Evolutionary conservation across 75 land plant species (phyloP), one percentile per base, ranked within the genome.

Genomic region (Sequoiadendron giganteum): DNA sequence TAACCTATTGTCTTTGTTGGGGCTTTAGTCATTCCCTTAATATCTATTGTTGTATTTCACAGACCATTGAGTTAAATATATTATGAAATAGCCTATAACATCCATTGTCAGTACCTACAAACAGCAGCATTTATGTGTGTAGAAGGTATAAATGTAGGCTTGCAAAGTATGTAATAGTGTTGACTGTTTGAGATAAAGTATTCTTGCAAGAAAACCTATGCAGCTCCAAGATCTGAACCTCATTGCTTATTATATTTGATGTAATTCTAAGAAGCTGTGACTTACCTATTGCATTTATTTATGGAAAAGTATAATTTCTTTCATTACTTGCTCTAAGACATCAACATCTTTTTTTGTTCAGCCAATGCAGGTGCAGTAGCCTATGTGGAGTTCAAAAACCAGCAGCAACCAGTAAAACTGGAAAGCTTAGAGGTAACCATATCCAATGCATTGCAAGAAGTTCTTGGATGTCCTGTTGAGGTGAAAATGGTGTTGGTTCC

Each of bases 381-480:
- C 34, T 86, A 90, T 36, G 39, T 90, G 82, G 90, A 90, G 79
- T 83, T 90, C 40, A 72, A 10, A 28, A 39, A 65, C 58, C 45
- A 85, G 30, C 85, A 89, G 21, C 78, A 72, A 58, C 61, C 68
- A 19, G 28, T 54, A 43, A 70, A 68, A 28, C 70, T 90, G 10
- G 89, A 90, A 79, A 82, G 72, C n/a, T 68, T 85, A 42, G 21
- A 85, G 79, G 34, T 78, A 34, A 88, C 86, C 86, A 90, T 90
- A 34, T 84, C 89, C 48, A 89, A 88, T 89, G 90, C 90, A 9
- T 84, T 90, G 55, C 90, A 90, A 84, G 47, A 58, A 28, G 90
- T 38, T 56, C 86, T 90, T 14, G 83, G 90, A 42, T 88, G 90
- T 54, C 90, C 90, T 16, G 90, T 90, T 45, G 86, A 90, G 86